Conservation (phyloP, 179 eudicot species). For the Amaranthus tricolor region DNA sequence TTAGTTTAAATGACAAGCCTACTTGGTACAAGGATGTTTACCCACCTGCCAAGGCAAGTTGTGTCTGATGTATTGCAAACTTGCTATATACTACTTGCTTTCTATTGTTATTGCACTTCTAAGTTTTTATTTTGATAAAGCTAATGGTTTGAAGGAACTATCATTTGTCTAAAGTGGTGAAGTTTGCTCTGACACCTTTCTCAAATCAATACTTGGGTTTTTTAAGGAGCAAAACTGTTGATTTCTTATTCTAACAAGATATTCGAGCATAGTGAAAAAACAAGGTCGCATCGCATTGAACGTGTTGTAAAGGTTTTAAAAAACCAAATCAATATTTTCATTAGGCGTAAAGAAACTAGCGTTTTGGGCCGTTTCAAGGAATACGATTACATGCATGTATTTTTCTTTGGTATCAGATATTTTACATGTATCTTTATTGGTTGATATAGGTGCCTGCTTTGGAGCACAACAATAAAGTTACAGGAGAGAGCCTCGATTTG, state of each 20-base stretch:
- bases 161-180: background rate
- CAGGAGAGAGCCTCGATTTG: constrained; percentile 75
- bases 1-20: constrained; percentile 57
- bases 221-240: background rate
- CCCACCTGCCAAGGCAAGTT: constrained; percentile 59
- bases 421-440: background rate
- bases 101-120: background rate
- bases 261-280: too few relatives aligned
- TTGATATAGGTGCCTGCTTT: constrained; percentile 64
- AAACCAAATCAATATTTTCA: too few relatives aligned
- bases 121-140: background rate
- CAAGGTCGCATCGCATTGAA: too few relatives aligned
- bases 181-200: background rate
- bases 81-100: background rate
- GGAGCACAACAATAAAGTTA: constrained; percentile 68
- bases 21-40: constrained; percentile 81
- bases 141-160: background rate
- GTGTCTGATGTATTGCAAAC: background rate
- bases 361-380: too few relatives aligned
- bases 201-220: background rate
- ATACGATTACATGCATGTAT: background rate
- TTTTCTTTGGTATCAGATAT: background rate
- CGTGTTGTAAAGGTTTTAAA: too few relatives aligned
- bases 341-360: too few relatives aligned
- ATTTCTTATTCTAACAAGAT: background rate